Percentiles rank a stretch among this genome's conserved stretches.
phyloP scores from a whole-genome alignment of 257 asterid species.

The Asclepias syriaca region DNA sequence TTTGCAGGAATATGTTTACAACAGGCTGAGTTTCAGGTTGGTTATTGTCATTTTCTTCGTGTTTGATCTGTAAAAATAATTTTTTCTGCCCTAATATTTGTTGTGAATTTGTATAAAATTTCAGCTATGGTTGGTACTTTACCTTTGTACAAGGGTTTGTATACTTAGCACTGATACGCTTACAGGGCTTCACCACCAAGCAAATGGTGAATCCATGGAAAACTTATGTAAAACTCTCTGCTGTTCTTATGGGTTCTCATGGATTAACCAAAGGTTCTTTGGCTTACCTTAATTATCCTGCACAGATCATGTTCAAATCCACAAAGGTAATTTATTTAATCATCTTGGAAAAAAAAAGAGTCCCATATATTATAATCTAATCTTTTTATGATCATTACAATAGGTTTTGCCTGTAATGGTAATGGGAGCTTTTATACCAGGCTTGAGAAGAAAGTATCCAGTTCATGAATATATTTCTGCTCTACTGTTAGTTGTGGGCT shows the following conservation, averaged over 20 bases:
- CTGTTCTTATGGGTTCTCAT: slow-evolving; percentile 94
- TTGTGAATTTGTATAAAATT: neutral
- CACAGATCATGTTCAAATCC: slow-evolving; percentile 94
- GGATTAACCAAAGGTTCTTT: slow-evolving; percentile 90
- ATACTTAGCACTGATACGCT: slow-evolving; percentile 58
- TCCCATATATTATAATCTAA: no score
- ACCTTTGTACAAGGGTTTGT: slow-evolving; percentile 93
- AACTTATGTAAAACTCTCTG: slow-evolving; percentile 79
- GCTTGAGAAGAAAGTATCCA: slow-evolving; percentile 85
- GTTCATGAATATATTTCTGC: slow-evolving; percentile 79
- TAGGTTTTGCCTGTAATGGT: slow-evolving; percentile 93
- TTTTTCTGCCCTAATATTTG: neutral
- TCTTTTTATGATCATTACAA: neutral
- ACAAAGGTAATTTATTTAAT: slow-evolving; percentile 54
- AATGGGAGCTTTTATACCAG: slow-evolving; percentile 93
- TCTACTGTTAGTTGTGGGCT: slow-evolving; percentile 58
- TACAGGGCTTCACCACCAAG: slow-evolving; percentile 87
- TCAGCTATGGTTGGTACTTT: slow-evolving; percentile 95
- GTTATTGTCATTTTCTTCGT: neutral
- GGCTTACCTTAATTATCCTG: slow-evolving; percentile 91
- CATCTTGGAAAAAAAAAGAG: neutral
- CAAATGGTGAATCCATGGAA: slow-evolving; percentile 97
- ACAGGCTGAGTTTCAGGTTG: slow-evolving; percentile 79
- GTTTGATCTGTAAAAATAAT: neutral
- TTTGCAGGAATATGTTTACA: slow-evolving; percentile 84